Conservation (phyloP, 176 grass and related monocot species). For the bread wheat (Triticum aestivum) region DNA sequence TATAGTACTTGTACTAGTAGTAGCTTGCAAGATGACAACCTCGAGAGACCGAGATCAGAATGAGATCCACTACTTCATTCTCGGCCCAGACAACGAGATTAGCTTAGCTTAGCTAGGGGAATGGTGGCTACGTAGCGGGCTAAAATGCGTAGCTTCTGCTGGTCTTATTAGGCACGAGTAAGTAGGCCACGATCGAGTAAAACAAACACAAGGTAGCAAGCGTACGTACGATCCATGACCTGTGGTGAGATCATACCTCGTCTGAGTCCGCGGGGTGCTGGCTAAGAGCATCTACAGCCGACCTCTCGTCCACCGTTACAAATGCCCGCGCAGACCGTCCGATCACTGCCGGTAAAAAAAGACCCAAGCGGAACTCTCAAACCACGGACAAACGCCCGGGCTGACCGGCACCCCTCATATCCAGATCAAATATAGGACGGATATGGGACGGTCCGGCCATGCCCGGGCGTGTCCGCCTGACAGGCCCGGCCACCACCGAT, state of each 20-base stretch:
- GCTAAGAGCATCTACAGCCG: no score
- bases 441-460: no score
- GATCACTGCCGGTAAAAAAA: no score
- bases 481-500: no score
- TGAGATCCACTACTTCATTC: constrained; percentile 23
- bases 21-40: not conserved
- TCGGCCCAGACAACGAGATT: constrained; percentile 11
- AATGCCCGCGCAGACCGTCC: no score
- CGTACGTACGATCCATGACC: not conserved
- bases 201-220: constrained; percentile 27
- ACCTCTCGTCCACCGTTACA: no score
- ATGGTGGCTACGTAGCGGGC: not conserved
- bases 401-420: no score
- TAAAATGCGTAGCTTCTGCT: not conserved
- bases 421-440: no score
- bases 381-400: no score
- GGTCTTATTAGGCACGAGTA: not conserved
- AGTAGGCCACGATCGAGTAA: not conserved
- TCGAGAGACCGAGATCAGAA: not conserved
- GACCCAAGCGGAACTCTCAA: no score
- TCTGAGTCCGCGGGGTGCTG: not conserved
- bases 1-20: no score
- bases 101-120: not conserved
- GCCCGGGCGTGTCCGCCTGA: no score
- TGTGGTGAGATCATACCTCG: not conserved